Conservation (phyloP, 768 basidiomycete species). For the Mycena galericulata region DNA sequence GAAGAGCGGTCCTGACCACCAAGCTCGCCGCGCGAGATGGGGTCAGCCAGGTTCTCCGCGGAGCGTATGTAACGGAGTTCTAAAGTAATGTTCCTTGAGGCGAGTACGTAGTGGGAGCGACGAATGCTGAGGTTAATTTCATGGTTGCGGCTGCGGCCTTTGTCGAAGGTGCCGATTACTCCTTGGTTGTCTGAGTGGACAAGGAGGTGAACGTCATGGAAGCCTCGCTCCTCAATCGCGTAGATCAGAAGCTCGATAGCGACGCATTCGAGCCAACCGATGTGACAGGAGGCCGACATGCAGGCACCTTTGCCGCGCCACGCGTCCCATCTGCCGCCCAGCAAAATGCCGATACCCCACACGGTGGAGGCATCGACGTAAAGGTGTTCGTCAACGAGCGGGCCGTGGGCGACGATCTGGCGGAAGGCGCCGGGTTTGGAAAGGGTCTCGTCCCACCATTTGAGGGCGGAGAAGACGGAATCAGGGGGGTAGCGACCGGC, state of each 20-base stretch:
- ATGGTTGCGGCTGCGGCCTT: no score
- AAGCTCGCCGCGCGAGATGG: no score
- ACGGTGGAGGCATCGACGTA: constrained; percentile 39
- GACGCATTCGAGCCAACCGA: constrained; percentile 42
- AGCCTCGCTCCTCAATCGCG: constrained; percentile 22
- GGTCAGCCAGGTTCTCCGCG: not conserved
- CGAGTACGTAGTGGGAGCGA: constrained; percentile 5
- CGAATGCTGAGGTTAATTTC: constrained; percentile 27
- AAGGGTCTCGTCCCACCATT: not conserved
- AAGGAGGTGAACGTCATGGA: constrained; percentile 21
- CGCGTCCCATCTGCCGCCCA: constrained; percentile 34
- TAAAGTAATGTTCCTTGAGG: not conserved
- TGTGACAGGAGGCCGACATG: constrained; percentile 29
- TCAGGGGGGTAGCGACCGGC: not conserved
- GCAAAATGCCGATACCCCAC: constrained; percentile 42
- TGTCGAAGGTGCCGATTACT: constrained; percentile 1
- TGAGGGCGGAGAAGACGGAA: not conserved
- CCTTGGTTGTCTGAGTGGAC: constrained; percentile 22
- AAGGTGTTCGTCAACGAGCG: not conserved
- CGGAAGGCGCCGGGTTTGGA: not conserved
- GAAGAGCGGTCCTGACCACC: not conserved
- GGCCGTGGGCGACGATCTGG: not conserved
- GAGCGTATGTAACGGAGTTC: constrained; percentile 30
- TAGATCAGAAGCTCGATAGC: constrained; percentile 22
- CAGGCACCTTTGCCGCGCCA: constrained; percentile 29